phyloP scores from a whole-genome alignment of 148 eudicot genomes.

The Hydrangea macrophylla region DNA sequence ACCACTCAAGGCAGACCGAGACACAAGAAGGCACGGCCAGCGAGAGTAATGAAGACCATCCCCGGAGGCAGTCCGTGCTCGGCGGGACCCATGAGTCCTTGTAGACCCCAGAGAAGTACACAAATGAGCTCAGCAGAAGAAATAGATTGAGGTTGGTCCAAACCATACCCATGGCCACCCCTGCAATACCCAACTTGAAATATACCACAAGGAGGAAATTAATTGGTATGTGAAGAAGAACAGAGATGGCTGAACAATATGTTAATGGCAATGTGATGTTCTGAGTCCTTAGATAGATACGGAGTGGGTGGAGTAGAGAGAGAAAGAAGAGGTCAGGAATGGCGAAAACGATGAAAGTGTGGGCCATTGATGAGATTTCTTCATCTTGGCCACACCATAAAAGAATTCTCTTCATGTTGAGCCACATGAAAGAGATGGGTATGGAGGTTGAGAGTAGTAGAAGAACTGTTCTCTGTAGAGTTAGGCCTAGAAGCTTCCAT shows the following conservation, averaged over 20 bases:
- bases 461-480: constrained; percentile 65
- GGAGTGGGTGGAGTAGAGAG: constrained; percentile 61
- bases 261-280: constrained; percentile 60
- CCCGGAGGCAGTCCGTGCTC: constrained; percentile 48
- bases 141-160: constrained; percentile 53
- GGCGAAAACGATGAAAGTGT: constrained; percentile 46
- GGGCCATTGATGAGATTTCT: constrained; percentile 51
- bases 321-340: constrained; percentile 68
- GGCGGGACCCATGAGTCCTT: constrained; percentile 57
- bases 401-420: constrained; percentile 61
- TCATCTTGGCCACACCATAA: constrained; percentile 67
- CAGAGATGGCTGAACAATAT: constrained; percentile 45
- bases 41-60: constrained; percentile 52
- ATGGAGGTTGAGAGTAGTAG: constrained; percentile 47
- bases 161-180: constrained; percentile 58
- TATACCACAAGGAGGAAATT: constrained; percentile 49
- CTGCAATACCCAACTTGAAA: constrained; percentile 52
- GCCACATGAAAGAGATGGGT: constrained; percentile 70
- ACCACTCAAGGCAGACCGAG: constrained; percentile 78
- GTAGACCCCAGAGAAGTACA: constrained; percentile 51
- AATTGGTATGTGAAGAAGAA: constrained; percentile 54
- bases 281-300: constrained; percentile 65
- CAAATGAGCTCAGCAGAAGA: constrained; percentile 34
- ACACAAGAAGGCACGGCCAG: constrained; percentile 58
- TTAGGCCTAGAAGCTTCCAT: constrained; percentile 64